These are phyloP conservation scores for Aureobasidium sp. DNA, from an alignment of 2,329 filamentous ascomycete species.

Conservation along the genomic window DNA sequence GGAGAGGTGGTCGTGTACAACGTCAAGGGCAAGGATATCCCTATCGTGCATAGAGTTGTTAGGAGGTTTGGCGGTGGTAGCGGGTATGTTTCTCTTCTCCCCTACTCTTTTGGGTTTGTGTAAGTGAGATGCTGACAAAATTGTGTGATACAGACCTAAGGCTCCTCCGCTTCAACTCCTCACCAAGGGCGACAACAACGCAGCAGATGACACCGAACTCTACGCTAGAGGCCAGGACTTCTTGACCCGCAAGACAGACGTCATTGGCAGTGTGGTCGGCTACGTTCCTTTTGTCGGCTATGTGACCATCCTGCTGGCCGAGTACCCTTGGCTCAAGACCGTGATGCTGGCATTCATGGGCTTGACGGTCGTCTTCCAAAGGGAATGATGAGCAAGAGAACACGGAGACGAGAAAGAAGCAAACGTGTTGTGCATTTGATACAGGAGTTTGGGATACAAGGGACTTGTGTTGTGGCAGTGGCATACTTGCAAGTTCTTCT, in stretches of 20 bases:
- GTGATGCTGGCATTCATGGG: slow-evolving; percentile 94
- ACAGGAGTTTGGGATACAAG: neutral
- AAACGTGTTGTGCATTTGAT: neutral
- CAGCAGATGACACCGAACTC: slow-evolving; percentile 82
- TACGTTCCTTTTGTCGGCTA: slow-evolving; percentile 96
- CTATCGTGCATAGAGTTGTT: slow-evolving; percentile 90
- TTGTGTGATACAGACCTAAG: neutral
- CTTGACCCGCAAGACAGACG: slow-evolving; percentile 68
- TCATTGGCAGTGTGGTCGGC: slow-evolving; percentile 84
- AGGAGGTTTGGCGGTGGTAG: slow-evolving; percentile 54
- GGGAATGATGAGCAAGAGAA: slow-evolving; percentile 52
- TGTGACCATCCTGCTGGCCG: slow-evolving; percentile 89
- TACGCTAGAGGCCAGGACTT: slow-evolving; percentile 84
- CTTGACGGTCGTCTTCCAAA: slow-evolving; percentile 80
- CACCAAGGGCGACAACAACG: slow-evolving; percentile 97
- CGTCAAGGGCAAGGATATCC: slow-evolving; percentile 87
- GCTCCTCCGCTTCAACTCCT: slow-evolving; percentile 42
- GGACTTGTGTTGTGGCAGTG: neutral
- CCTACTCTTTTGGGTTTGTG: neutral
- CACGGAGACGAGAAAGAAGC: neutral
- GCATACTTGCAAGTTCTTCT: neutral
- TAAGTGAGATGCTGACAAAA: neutral
- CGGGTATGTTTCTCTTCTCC: slow-evolving; percentile 14
- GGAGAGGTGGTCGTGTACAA: slow-evolving; percentile 75
- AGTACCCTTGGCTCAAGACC: slow-evolving; percentile 97